Evolutionary conservation across 2,329 filamentous ascomycete species (phyloP).

Genomic region (Pyrenophora seminiperda): DNA sequence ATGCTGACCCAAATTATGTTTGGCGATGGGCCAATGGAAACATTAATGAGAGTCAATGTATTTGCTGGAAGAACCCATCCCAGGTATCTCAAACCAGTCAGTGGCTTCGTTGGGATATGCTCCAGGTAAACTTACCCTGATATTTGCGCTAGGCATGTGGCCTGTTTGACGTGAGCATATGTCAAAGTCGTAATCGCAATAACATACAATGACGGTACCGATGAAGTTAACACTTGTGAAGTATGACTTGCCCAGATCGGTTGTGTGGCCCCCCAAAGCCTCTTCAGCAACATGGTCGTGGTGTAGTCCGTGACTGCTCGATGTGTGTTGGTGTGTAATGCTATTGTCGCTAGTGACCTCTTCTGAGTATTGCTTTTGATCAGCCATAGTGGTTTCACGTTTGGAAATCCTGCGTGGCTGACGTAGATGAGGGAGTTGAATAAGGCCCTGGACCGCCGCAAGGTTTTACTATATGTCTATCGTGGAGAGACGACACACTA

Average conservation of each 20-base stretch:
- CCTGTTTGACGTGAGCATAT: slow-evolving; percentile 19
- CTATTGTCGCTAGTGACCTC: slow-evolving; percentile 10
- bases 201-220: slow-evolving; percentile 38
- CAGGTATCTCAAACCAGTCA: slow-evolving; percentile 22
- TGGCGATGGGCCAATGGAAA: slow-evolving; percentile 46
- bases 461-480: slow-evolving; percentile 16
- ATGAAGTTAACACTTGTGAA: slow-evolving; percentile 35
- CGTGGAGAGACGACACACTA: slow-evolving; percentile 1
- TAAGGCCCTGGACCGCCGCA: background rate
- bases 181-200: too few species aligned
- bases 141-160: slow-evolving; percentile 40
- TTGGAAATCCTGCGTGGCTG: background rate
- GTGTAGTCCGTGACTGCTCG: slow-evolving; percentile 27
- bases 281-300: slow-evolving; percentile 38
- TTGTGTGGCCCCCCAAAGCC: slow-evolving; percentile 34
- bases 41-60: slow-evolving; percentile 42
- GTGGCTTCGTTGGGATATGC: background rate
- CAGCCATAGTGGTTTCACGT: slow-evolving; percentile 21
- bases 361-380: slow-evolving; percentile 26
- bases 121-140: slow-evolving; percentile 17
- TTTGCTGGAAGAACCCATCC: slow-evolving; percentile 41
- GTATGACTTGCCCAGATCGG: slow-evolving; percentile 34
- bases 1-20: slow-evolving; percentile 48
- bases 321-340: slow-evolving; percentile 12
- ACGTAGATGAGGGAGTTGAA: background rate